phyloP scores from a whole-genome alignment of 2,329 filamentous ascomycete species.

The Fusarium continuum region DNA sequence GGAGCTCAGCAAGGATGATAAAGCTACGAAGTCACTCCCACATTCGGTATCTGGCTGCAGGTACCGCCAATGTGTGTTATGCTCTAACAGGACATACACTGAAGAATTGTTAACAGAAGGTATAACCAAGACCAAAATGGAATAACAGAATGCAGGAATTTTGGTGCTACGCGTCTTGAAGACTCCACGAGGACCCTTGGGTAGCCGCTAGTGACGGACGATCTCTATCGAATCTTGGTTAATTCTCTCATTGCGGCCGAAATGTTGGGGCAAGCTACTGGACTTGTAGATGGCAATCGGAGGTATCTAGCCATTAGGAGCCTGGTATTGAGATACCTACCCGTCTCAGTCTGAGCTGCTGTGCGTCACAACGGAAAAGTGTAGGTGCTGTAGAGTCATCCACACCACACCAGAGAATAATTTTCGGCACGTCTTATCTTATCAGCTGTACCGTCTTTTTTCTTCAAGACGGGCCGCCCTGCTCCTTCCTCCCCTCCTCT shows the following conservation, averaged over 20 bases:
- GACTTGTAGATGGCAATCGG: constrained; percentile 1
- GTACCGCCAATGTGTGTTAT: not conserved
- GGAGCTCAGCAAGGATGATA: constrained; percentile 26
- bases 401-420: constrained; percentile 39
- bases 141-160: not conserved
- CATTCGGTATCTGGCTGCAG: constrained; percentile 17
- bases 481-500: constrained; percentile 27
- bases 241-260: constrained; percentile 32
- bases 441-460: constrained; percentile 43
- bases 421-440: constrained; percentile 43
- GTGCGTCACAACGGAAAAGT: constrained; percentile 13
- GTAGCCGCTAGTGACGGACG: constrained; percentile 22
- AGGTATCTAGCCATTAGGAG: constrained; percentile 27
- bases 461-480: constrained; percentile 22
- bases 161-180: constrained; percentile 2
- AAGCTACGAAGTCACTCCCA: constrained; percentile 14
- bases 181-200: constrained; percentile 17
- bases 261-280: constrained; percentile 37
- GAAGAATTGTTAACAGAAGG: not conserved
- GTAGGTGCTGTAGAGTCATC: constrained; percentile 30
- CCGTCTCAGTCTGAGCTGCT: not conserved
- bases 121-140: not conserved
- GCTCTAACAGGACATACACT: not conserved
- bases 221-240: constrained; percentile 31
- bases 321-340: constrained; percentile 17